These are phyloP conservation scores for Nemania sp. DNA, from an alignment of 2,329 filamentous ascomycete genomes.

Conservation along the genomic window DNA sequence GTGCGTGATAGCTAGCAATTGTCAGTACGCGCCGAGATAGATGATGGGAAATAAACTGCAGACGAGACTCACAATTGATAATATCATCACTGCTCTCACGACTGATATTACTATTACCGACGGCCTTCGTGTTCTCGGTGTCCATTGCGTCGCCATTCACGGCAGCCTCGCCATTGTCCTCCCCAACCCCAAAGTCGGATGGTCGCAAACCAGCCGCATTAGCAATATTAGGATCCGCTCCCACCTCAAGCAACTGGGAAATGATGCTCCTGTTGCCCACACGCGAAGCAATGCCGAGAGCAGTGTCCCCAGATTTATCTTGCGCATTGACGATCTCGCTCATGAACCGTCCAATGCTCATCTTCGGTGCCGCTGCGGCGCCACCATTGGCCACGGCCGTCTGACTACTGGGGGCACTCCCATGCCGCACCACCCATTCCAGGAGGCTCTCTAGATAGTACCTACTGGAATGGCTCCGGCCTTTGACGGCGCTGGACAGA, in stretches of 20 bases:
- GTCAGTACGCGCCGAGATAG: constrained; percentile 3
- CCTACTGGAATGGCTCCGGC: constrained; percentile 84
- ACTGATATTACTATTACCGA: constrained; percentile 57
- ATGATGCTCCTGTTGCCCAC: constrained; percentile 95
- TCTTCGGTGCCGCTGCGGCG: constrained; percentile 58
- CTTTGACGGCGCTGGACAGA: constrained; percentile 92
- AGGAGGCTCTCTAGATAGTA: constrained; percentile 95
- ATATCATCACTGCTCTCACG: constrained; percentile 79
- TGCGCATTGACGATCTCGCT: constrained; percentile 95
- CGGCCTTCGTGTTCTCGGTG: constrained; percentile 48
- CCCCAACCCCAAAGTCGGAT: constrained; percentile 91
- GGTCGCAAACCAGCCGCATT: constrained; percentile 89
- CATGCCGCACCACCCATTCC: constrained; percentile 91
- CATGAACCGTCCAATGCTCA: constrained; percentile 91
- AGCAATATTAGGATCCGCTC: constrained; percentile 87
- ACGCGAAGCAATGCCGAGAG: constrained; percentile 87
- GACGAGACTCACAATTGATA: constrained; percentile 66
- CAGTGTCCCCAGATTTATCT: constrained; percentile 92
- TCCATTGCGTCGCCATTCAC: too few relatives aligned
- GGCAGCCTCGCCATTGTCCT: constrained; percentile 47
- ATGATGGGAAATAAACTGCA: background rate
- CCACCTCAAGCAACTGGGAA: constrained; percentile 93
- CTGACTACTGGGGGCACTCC: constrained; percentile 63
- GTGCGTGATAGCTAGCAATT: constrained; percentile 70
- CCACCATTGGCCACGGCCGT: constrained; percentile 38